phyloP scores from a whole-genome alignment of 352 stramenopile species.

The Globisporangium nodosum region DNA sequence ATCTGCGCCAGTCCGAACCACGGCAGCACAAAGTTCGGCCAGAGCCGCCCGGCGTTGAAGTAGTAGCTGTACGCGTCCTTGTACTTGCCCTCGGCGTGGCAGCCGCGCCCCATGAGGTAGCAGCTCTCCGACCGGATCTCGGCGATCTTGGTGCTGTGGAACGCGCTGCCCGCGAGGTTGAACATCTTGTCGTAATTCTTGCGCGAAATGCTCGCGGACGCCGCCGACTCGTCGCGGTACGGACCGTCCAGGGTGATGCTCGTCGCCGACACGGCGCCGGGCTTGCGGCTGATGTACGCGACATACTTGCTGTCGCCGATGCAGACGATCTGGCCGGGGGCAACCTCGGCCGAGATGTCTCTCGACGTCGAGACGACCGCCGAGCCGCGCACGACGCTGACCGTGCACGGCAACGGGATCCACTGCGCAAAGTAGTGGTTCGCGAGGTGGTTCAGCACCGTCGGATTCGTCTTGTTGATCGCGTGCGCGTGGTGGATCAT shows the following conservation, averaged over 20 bases:
- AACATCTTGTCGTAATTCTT: constrained; percentile 92
- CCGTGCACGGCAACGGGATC: constrained; percentile 88
- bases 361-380: constrained; percentile 81
- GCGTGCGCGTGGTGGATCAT: constrained; percentile 89
- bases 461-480: constrained; percentile 86
- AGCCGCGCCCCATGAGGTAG: constrained; percentile 95
- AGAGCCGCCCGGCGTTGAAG: constrained; percentile 89
- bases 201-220: constrained; percentile 56
- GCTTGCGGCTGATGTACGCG: constrained; percentile 74
- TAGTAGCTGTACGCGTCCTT: constrained; percentile 97
- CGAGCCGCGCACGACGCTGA: constrained; percentile 82
- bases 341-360: constrained; percentile 85
- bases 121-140: constrained; percentile 95
- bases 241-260: constrained; percentile 70
- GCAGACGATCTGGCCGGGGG: constrained; percentile 89
- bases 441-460: constrained; percentile 95
- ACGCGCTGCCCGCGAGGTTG: constrained; percentile 80
- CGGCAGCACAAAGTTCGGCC: constrained; percentile 81
- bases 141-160: constrained; percentile 85
- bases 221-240: constrained; percentile 72
- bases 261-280: constrained; percentile 55
- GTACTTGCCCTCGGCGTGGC: constrained; percentile 92
- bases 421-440: constrained; percentile 99
- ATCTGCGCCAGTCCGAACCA: constrained; percentile 87
- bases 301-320: constrained; percentile 92